These are phyloP conservation scores for Aspergillus puulaauensis DNA, from an alignment of 2,329 filamentous ascomycete species.

Conservation along the genomic window DNA sequence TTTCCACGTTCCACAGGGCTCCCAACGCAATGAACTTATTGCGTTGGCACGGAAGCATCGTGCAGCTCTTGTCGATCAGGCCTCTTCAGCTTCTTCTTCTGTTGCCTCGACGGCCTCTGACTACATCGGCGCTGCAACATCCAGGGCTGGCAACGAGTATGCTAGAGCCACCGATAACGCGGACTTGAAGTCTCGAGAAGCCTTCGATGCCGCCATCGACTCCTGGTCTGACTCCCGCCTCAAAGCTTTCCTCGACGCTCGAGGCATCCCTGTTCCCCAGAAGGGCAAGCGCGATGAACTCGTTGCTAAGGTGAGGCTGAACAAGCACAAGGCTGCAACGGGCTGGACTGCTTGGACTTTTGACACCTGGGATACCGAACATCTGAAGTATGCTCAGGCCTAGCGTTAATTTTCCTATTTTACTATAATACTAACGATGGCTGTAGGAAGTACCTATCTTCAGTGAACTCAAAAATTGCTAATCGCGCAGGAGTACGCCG, in stretches of 20 bases:
- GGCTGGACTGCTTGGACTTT: slow-evolving; percentile 75
- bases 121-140: slow-evolving; percentile 68
- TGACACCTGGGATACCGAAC: slow-evolving; percentile 71
- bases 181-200: slow-evolving; percentile 61
- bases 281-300: slow-evolving; percentile 70
- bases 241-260: slow-evolving; percentile 75
- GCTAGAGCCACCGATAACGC: slow-evolving; percentile 72
- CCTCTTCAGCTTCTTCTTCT: slow-evolving; percentile 35
- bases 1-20: slow-evolving; percentile 87
- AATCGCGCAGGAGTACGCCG: slow-evolving; percentile 66
- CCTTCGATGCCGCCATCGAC: slow-evolving; percentile 62
- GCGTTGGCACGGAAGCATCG: slow-evolving; percentile 88
- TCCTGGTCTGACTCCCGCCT: slow-evolving; percentile 74
- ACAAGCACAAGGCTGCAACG: slow-evolving; percentile 67
- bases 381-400: slow-evolving; percentile 57
- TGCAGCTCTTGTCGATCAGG: slow-evolving; percentile 55
- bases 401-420: neutral
- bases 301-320: slow-evolving; percentile 69
- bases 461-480: slow-evolving; percentile 53
- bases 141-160: slow-evolving; percentile 72
- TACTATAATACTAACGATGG: slow-evolving; percentile 3
- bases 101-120: slow-evolving; percentile 52
- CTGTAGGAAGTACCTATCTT: slow-evolving; percentile 49
- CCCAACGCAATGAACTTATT: slow-evolving; percentile 82
- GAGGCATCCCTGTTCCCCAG: slow-evolving; percentile 73